Conservation (phyloP, 2,329 filamentous ascomycete genomes). For the Aspergillus amoenus region DNA sequence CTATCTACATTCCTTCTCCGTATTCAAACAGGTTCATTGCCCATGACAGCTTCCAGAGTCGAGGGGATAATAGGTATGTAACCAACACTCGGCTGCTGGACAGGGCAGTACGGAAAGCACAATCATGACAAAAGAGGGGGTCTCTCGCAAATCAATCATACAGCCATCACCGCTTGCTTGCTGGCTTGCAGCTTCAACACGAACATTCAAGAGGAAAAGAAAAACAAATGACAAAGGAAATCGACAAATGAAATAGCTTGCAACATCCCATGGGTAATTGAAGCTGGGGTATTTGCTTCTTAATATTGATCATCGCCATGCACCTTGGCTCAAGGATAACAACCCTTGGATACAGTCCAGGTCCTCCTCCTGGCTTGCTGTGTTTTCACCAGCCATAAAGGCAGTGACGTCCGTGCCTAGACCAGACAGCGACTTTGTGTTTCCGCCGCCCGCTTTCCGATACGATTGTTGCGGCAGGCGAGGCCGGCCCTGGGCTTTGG, state of each 20-base stretch:
- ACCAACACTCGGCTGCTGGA: neutral
- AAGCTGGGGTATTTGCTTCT: neutral
- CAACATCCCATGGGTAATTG: neutral
- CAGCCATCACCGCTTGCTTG: slow-evolving; percentile 31
- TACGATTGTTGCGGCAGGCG: slow-evolving; percentile 24
- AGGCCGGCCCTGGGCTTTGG: slow-evolving; percentile 27
- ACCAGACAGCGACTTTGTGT: slow-evolving; percentile 39
- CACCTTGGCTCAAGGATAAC: slow-evolving; percentile 85
- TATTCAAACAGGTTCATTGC: neutral
- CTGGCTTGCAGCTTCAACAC: slow-evolving; percentile 29
- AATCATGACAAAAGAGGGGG: slow-evolving; percentile 22
- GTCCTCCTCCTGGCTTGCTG: slow-evolving; percentile 72
- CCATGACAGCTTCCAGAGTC: neutral
- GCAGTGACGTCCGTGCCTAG: slow-evolving; percentile 65
- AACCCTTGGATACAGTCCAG: slow-evolving; percentile 88
- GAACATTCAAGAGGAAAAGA: slow-evolving; percentile 24
- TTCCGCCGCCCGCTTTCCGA: slow-evolving; percentile 19
- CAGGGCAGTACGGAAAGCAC: slow-evolving; percentile 5
- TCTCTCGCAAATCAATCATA: slow-evolving; percentile 21
- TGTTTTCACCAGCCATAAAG: slow-evolving; percentile 64
- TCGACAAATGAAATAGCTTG: slow-evolving; percentile 7
- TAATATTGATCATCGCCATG: slow-evolving; percentile 64
- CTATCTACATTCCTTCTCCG: neutral
- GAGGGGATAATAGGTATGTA: neutral
- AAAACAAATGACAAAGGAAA: slow-evolving; percentile 22